A percentile compares a stretch with the other conserved stretches of the same genome.
Conservation (phyloP, 192 early-diverging fungal genomes). For the Coemansia sp. region DNA sequence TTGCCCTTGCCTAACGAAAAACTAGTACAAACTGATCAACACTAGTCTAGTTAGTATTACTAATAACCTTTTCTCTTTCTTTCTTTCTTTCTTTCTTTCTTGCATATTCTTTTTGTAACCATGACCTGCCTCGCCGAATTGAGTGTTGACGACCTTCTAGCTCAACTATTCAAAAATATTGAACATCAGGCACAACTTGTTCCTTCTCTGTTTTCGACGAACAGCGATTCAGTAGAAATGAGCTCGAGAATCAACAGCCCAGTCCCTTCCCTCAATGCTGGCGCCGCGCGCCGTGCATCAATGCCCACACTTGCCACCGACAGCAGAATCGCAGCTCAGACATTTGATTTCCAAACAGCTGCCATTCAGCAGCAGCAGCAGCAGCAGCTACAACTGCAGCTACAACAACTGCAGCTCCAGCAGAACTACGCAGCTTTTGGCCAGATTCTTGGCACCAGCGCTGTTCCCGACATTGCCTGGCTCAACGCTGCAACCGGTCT, state of each 20-base stretch:
- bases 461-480: neutral
- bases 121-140: neutral
- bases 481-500: neutral
- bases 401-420: constrained; percentile 6
- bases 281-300: neutral
- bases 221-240: neutral
- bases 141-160: neutral
- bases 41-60: neutral
- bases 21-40: neutral
- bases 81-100: neutral
- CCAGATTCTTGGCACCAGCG: neutral
- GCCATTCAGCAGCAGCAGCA: constrained; percentile 10
- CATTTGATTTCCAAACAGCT: neutral
- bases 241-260: neutral
- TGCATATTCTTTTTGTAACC: neutral
- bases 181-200: neutral
- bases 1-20: neutral
- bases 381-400: constrained; percentile 7
- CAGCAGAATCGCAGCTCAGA: neutral
- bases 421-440: neutral
- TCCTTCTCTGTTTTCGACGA: neutral
- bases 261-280: neutral
- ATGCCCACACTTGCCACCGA: neutral
- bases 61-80: neutral
- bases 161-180: neutral